phyloP scores from a whole-genome alignment of 2,329 filamentous ascomycete genomes.

The Helotiales sp. region DNA sequence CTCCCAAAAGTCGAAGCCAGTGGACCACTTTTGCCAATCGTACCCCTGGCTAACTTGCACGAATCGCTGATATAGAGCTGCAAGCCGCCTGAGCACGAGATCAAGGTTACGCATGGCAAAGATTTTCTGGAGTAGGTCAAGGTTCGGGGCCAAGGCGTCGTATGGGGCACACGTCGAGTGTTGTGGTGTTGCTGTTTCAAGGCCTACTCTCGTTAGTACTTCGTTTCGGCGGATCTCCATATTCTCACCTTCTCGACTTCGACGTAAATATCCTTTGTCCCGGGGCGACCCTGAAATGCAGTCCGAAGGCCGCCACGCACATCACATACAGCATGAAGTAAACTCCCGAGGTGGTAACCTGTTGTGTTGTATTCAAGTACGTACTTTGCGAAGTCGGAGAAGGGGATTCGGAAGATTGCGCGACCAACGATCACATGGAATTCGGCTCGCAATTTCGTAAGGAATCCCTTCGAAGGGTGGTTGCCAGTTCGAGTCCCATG shows the following conservation, averaged over 20 bases:
- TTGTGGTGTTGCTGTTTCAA: slow-evolving; percentile 19
- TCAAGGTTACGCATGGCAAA: slow-evolving; percentile 46
- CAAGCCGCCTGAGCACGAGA: slow-evolving; percentile 20
- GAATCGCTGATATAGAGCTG: background rate
- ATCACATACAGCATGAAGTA: slow-evolving; percentile 26
- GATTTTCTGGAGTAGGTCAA: slow-evolving; percentile 14
- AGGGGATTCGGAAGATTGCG: slow-evolving; percentile 25
- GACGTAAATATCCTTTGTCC: slow-evolving; percentile 22
- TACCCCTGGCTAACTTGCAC: background rate
- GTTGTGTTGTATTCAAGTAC: slow-evolving; percentile 26
- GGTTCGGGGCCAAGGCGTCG: slow-evolving; percentile 19
- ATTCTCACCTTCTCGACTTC: slow-evolving; percentile 26
- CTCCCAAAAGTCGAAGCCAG: background rate
- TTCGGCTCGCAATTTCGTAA: slow-evolving; percentile 27
- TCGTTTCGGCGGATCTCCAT: background rate
- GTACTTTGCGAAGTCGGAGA: slow-evolving; percentile 29
- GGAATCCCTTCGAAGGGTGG: slow-evolving; percentile 19
- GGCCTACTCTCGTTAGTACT: slow-evolving; percentile 23
- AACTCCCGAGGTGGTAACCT: slow-evolving; percentile 13
- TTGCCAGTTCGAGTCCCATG: slow-evolving; percentile 28
- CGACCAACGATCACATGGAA: slow-evolving; percentile 25
- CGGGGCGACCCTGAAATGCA: slow-evolving; percentile 18
- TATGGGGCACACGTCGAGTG: slow-evolving; percentile 13
- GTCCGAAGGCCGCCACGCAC: slow-evolving; percentile 21
- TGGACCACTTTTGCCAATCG: background rate